phyloP scores from a whole-genome alignment of 352 stramenopile species.

The Pilasporangium apinafurcum region DNA sequence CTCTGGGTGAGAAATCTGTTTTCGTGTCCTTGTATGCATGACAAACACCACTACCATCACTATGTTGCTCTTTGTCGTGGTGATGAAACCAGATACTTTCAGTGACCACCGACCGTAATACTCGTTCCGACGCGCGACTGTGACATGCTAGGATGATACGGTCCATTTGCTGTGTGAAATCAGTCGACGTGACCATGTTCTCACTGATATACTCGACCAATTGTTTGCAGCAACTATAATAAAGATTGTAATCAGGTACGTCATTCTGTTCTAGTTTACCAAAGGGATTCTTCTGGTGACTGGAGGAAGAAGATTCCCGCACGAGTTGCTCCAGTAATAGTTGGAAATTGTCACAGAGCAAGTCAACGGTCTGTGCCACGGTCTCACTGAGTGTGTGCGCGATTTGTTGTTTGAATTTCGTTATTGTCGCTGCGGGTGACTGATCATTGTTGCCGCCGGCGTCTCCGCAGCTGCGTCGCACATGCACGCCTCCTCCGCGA shows the following conservation, averaged over 20 bases:
- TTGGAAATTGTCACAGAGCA: slow-evolving; percentile 42
- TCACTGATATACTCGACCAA: slow-evolving; percentile 55
- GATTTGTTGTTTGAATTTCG: slow-evolving; percentile 18
- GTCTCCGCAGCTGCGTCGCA: neutral
- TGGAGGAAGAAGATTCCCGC: slow-evolving; percentile 2
- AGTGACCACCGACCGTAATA: slow-evolving; percentile 50
- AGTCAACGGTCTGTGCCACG: slow-evolving; percentile 40
- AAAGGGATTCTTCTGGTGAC: neutral
- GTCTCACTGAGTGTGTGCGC: slow-evolving; percentile 33
- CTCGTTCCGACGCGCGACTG: slow-evolving; percentile 38
- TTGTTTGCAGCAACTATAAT: slow-evolving; percentile 46
- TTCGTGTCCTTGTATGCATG: slow-evolving; percentile 4
- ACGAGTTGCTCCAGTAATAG: too few species aligned
- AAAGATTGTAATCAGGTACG: slow-evolving; percentile 41
- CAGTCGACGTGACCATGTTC: slow-evolving; percentile 53
- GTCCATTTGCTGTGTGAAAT: slow-evolving; percentile 62
- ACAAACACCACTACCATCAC: neutral
- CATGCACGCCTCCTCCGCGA: neutral
- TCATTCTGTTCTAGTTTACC: slow-evolving; percentile 7
- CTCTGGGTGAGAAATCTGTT: too few species aligned
- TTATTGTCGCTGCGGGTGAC: slow-evolving; percentile 20
- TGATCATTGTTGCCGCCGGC: neutral
- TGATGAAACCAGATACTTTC: slow-evolving; percentile 58
- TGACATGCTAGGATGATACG: slow-evolving; percentile 62
- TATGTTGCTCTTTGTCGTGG: too few species aligned